phyloP scores from a whole-genome alignment of 139 green algal species.

The Closterium sp. region DNA sequence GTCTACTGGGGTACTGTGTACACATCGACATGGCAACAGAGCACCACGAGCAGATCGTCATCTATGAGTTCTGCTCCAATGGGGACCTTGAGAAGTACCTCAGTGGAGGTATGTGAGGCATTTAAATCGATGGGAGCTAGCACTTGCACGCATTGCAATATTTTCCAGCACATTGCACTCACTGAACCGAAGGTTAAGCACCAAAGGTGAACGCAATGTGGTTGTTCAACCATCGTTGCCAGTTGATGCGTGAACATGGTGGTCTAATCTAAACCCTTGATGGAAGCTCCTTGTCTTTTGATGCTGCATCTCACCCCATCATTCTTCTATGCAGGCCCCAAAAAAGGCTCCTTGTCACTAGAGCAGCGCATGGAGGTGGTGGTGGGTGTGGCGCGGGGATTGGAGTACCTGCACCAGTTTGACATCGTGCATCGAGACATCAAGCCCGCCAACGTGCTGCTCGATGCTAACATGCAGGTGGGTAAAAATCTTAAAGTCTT shows the following conservation, averaged over 20 bases:
- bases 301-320: neutral
- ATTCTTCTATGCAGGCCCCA: neutral
- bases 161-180: too few species aligned
- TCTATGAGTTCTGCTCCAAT: conserved; percentile 45
- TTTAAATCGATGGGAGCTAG: too few species aligned
- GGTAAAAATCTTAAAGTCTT: too few species aligned
- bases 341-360: neutral
- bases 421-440: conserved; percentile 64
- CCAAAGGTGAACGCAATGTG: too few species aligned
- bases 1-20: conserved; percentile 44
- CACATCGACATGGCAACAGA: conserved; percentile 1
- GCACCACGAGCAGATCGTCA: conserved; percentile 43
- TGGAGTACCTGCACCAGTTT: conserved; percentile 59
- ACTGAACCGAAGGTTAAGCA: too few species aligned
- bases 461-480: conserved; percentile 56
- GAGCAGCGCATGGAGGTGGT: conserved; percentile 44
- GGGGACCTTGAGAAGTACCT: conserved; percentile 38
- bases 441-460: conserved; percentile 60
- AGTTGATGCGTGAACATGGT: too few species aligned
- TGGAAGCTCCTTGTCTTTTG: neutral
- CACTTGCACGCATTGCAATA: too few species aligned
- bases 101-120: conserved; percentile 15
- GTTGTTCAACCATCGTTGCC: too few species aligned
- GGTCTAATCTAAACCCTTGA: too few species aligned
- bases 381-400: conserved; percentile 31